phyloP scores from a whole-genome alignment of 2,329 filamentous ascomycete genomes.

The Lasiodiplodia hormozganensis region DNA sequence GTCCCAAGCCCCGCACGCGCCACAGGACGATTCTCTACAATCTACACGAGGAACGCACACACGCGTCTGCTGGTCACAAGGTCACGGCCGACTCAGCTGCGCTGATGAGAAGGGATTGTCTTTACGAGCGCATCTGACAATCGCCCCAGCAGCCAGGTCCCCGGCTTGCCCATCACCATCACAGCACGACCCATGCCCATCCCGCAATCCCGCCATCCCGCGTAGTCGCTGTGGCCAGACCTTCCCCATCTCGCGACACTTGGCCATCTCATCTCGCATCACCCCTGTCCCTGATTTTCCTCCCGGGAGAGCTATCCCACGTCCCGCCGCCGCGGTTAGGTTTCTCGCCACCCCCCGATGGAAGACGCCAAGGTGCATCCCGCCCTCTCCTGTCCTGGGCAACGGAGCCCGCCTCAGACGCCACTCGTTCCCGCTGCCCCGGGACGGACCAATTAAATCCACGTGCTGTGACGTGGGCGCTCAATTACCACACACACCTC shows the following conservation, averaged over 20 bases:
- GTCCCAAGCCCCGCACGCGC: slow-evolving; percentile 15
- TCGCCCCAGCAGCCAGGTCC: not conserved
- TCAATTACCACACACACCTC: not conserved
- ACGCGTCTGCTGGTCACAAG: slow-evolving; percentile 26
- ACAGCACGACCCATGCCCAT: not conserved
- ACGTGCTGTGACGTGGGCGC: slow-evolving; percentile 18
- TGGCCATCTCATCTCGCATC: slow-evolving; percentile 15
- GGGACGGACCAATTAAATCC: not conserved
- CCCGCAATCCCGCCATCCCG: not conserved
- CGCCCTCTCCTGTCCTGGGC: not conserved
- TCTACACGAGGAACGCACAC: slow-evolving; percentile 15
- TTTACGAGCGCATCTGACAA: slow-evolving; percentile 14
- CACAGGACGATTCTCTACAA: not conserved
- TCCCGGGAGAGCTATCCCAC: slow-evolving; percentile 9
- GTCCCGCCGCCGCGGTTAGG: not conserved
- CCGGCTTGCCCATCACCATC: slow-evolving; percentile 20
- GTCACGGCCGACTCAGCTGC: slow-evolving; percentile 14
- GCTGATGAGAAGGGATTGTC: slow-evolving; percentile 13
- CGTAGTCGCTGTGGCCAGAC: not conserved
- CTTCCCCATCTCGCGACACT: not conserved
- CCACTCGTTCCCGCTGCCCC: not conserved
- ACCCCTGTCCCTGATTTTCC: slow-evolving; percentile 15
- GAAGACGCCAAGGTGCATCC: slow-evolving; percentile 2
- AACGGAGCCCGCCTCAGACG: slow-evolving; percentile 2
- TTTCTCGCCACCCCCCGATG: not conserved